Base-by-base conservation (phyloP, 371 early-diverging fungal species). In the Apophysomyces ossiformis region DNA sequence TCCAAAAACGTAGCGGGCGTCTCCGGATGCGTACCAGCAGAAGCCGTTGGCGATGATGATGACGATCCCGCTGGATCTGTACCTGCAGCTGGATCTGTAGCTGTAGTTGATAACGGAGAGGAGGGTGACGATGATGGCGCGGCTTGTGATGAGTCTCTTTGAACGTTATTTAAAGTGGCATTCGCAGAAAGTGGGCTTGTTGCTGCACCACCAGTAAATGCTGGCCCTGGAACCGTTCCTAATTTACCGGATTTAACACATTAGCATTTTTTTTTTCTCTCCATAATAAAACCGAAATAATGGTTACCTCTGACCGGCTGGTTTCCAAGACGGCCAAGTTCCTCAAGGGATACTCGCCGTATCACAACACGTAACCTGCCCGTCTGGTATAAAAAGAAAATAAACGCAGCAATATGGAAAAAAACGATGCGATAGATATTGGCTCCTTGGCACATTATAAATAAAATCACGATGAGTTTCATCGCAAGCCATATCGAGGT, bases 301-400 rank as follows among this genome's bases (percentile, higher is more conserved):
- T n/a, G 43, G 64, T 32, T 54, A 59, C 43, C 59, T 62, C 50
- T 63, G 54, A 47, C 58, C 39, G 12, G 37, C 36, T 26, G 39
- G 57, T 21, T 61, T 50, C 54, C 54, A 16, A n/a, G 54, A 21
- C 38, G 15, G 38, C 57, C 41, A 47, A 70, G 21, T 37, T 76
- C 75, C n/a, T 77, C 68, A 3, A 60, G 38, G 13, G 67, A 69
- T 9, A 77, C 76, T 13, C 77, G 72, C 15, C 73, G 76, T 18
- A 79, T 43, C 1, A 77, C 76, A 43, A 82, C 64, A 18, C 82
- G 72, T 36, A 82, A 66, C 60, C 79, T 67, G 0, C 79, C 82
- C 0, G 82, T 79, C 68, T 82, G 82, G 57, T 82, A 79, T 9
- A 79, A 57, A 36, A 79, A 82, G 50, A 82, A 73, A 0, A 74